phyloP scores from a whole-genome alignment of 2,329 filamentous ascomycete genomes.

The Pochonia chlamydosporia region DNA sequence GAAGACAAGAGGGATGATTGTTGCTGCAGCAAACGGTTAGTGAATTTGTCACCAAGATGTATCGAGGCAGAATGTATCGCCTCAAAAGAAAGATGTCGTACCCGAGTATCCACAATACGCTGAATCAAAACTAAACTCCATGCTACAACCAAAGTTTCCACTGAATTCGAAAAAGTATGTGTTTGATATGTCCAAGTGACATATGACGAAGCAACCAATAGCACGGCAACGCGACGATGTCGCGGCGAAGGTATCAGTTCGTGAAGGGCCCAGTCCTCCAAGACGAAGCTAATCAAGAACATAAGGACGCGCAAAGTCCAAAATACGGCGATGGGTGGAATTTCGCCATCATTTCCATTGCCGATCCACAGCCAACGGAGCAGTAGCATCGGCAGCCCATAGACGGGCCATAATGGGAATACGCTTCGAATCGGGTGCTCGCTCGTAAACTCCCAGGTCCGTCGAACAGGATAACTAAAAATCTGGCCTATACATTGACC shows the following conservation, averaged over 20 bases:
- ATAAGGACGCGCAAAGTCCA: slow-evolving; percentile 84
- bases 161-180: slow-evolving; percentile 95
- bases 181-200: slow-evolving; percentile 99
- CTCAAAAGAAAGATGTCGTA: slow-evolving; percentile 28
- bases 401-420: slow-evolving; percentile 93
- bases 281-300: slow-evolving; percentile 91
- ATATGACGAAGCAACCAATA: slow-evolving; percentile 91
- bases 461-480: slow-evolving; percentile 82
- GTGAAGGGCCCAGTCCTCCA: slow-evolving; percentile 96
- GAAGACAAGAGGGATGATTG: slow-evolving; percentile 71
- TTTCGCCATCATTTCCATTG: slow-evolving; percentile 67
- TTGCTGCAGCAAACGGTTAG: slow-evolving; percentile 43
- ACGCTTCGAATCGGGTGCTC: slow-evolving; percentile 86
- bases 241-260: slow-evolving; percentile 77
- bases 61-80: slow-evolving; percentile 10
- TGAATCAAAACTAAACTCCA: slow-evolving; percentile 92
- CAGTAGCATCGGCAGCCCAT: slow-evolving; percentile 88
- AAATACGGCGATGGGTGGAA: slow-evolving; percentile 81
- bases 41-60: background rate
- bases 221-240: slow-evolving; percentile 65
- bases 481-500: slow-evolving; percentile 62
- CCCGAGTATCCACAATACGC: slow-evolving; percentile 74
- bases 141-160: slow-evolving; percentile 86
- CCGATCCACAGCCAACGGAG: slow-evolving; percentile 90
- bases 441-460: slow-evolving; percentile 95